Evolutionary conservation across 2,329 filamentous ascomycete species (phyloP), one percentile per base, ranked within the genome.

Genomic region (Coniochaeta pulveracea): DNA sequence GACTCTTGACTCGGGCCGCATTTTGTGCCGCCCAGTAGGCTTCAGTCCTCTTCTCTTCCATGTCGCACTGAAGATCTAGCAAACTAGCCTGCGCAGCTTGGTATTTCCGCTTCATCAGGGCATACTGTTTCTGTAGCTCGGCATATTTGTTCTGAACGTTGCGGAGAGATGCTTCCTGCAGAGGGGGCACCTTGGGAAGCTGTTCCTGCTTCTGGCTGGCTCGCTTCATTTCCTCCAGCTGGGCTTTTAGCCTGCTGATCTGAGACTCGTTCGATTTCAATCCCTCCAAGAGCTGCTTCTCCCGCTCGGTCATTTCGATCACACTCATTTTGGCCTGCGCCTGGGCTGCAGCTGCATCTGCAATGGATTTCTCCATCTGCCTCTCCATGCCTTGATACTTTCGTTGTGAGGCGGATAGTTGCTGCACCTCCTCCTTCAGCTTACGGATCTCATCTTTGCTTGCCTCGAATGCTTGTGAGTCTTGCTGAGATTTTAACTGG

Each of bases 381-480:
- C 69, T 58, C 44, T 85, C 76, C 27, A 68, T 68, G 26, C 73
- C 71, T 46, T 85, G 76, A 35, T 72, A 70, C 29, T 76, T 69
- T 3, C 73, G 66, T 39, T 83, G 64, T 14, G 69, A 66, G 11
- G 66, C 63, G n/a, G 72, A 69, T 18, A 84, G 58, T 18, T 70
- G 64, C 15, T 67, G 60, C 3, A 81, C 66, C 42, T 82, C 71
- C 1, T 57, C 57, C 37, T 68, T 69, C 11, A 85, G 57, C 21
- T 63, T 59, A 38, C 75, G 68, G 29, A 81, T 56, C 43, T 83
- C 75, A 31, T 68, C 64, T 3, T 72, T 60, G 33, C 72, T 70
- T 11, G 70, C 64, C 46, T 81, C 70, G 21, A 78, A 65, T 9
- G 73, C 69, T 44, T 77, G 68, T 43, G 79, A 61, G 35, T 74